These are phyloP conservation scores for Aspergillus eucalypticola DNA, from an alignment of 2,329 filamentous ascomycete genomes.

Conservation along the genomic window DNA sequence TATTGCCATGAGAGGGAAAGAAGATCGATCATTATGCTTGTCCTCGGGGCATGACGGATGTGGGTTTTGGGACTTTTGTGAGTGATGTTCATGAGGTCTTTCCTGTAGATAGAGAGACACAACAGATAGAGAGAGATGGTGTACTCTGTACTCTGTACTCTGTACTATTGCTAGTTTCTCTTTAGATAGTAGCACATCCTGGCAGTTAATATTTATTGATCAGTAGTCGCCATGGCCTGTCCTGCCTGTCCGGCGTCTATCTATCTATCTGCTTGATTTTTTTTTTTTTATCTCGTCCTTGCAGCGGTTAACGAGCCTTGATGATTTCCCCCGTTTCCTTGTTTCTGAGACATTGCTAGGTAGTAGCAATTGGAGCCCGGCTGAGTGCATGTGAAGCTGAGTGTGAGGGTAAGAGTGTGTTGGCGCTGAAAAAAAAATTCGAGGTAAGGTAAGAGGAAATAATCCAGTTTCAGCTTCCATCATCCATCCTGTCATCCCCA, in stretches of 20 bases:
- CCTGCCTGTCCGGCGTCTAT: not conserved
- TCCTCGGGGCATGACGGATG: not conserved
- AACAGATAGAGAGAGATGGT: too few relatives aligned
- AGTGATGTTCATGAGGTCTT: too few relatives aligned
- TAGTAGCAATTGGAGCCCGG: too few relatives aligned
- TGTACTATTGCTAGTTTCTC: not conserved
- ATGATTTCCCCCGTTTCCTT: not conserved
- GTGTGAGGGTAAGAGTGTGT: too few relatives aligned
- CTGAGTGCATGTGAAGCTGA: not conserved
- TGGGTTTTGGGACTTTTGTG: constrained; percentile 3
- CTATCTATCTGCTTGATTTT: not conserved
- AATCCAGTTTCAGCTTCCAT: constrained; percentile 8
- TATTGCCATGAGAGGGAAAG: not conserved
- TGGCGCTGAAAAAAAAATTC: too few relatives aligned
- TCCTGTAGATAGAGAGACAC: too few relatives aligned
- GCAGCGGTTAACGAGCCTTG: not conserved
- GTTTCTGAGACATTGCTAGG: not conserved
- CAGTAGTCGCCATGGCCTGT: not conserved
- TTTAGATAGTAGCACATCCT: not conserved
- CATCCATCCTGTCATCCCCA: not conserved
- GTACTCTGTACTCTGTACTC: too few relatives aligned
- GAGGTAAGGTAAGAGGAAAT: not conserved
- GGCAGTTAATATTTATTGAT: not conserved
- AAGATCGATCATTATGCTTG: not conserved
- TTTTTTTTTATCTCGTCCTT: not conserved